Evolutionary conservation across 1,139 yeast species (phyloP), one percentile per base, ranked within the genome.

Genomic region (Arxiozyma slooffiae): DNA sequence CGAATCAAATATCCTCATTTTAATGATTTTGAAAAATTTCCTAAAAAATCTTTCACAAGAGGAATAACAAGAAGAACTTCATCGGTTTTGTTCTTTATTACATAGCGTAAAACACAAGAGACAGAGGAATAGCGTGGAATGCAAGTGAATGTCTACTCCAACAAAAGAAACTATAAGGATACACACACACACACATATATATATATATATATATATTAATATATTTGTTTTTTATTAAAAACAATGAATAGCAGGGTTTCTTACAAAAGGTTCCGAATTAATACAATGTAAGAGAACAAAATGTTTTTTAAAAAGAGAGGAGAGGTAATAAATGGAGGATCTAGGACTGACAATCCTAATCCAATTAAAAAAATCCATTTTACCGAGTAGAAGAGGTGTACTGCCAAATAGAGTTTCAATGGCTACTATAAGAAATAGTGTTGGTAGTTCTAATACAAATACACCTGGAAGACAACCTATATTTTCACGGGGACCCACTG

Each of bases 241-340:
- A 30, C 36, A 30, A 30, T 6, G 4, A 1, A 30, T 30, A 30
- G 36, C 6, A 23, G 7, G n/a, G 2, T 30, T n/a, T 14, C 5
- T 21, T 22, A 14, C 11, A n/a, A 34, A 37, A 38, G 18, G 16
- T 11, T 21, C 5, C 9, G 16, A 3, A 1, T 17, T 14, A 14
- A 39, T 21, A 2, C 1, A 21, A 17, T 6, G n/a, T 14, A n/a
- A 26, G 20, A n/a, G 17, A 17, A 17, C 22, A 38, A 17, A 9
- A 82, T 83, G 89, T 82, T 89, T 4, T 83, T 83, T 59, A 77
- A 88, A 63, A 82, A 78, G 63, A 75, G 89, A 72, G 76, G 85
- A 45, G 89, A 83, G 48, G 75, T 81, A 11, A 47, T 64, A 37
- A 61, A 61, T n/a, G 58, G 58, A 7, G 54, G 60, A 16, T 43